Evolutionary conservation across 2,329 filamentous ascomycete genomes (phyloP), one percentile per base, ranked within the genome.

Genomic region (Sporothrix humicola): DNA sequence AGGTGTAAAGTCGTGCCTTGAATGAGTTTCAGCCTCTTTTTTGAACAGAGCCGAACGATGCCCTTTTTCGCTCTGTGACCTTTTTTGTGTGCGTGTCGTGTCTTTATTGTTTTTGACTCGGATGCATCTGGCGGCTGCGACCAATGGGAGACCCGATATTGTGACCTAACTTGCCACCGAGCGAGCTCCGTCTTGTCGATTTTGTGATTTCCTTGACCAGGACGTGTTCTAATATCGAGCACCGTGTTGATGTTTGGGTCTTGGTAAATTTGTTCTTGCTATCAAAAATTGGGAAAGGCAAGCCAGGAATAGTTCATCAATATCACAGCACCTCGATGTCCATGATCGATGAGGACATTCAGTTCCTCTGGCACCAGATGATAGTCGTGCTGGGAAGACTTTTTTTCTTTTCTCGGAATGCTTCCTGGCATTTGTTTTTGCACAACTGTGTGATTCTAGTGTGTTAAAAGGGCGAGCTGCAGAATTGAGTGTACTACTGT

Each of bases 81-180:
- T 26, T 17, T n/a, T 66, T 2, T 52, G n/a, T 66, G 5, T 9
- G 44, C 31, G 68, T 59, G 68, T 58, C 37, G 52, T 59, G 31
- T 15, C 26, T 69, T 70, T 44, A 44, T 56, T 44, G n/a, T 46
- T 59, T 70, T 46, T 46, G 50, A 31, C 50, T 50, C 46, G 44
- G 15, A 20, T 50, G 66, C 37, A 37, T 37, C 31, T 37, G 31
- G 15, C 10, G 37, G 31, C 26, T 52, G 52, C 52, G 68, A 13
- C 52, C 68, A 70, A 70, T 58, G n/a, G 52, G 37, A 46, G 20
- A 42, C 50, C 50, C 44, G n/a, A 52, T 46, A 52, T 70, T 70
- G n/a, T 26, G 37, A 23, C 68, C 50, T 59, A 37, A 44, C 66
- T 44, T n/a, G 50, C n/a, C 48, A 52, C 50, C 15, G 66, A 13